Evolutionary conservation across 2,329 filamentous ascomycete species (phyloP), one percentile per base, ranked within the genome.

Genomic region (Ophiosphaerella herpotricha): DNA sequence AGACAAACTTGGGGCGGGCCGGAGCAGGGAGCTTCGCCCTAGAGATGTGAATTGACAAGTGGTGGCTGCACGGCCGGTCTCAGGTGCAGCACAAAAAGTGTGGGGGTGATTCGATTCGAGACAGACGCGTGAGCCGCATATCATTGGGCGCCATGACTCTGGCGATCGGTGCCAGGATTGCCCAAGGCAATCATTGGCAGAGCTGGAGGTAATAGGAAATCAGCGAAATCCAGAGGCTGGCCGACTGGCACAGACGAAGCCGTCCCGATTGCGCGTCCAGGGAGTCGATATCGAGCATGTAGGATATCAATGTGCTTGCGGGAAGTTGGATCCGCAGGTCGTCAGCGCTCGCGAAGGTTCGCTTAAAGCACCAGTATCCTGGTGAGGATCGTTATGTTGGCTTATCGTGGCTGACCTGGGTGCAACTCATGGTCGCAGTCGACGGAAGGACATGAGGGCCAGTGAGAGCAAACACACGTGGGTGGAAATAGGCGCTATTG

Each of bases 11-110:
- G 49, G 61, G 61, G 55, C 51, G 58, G 60, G 60, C 60, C 52
- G 58, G 62, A 55, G 58, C 54, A 58, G 54, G 58, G 66, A 60
- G 52, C 51, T 50, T 38, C 43, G 57, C 51, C 54, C 57, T 52
- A 62, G 48, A 51, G 41, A 60, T 61, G 52, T 65, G 66, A 66
- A 63, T 55, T 60, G 63, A 61, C 60, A 55, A 47, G 50, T 39
- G 50, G 61, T 64, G 60, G 64, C 64, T 62, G 58, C 54, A 57
- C 61, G 59, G 56, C 52, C 54, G 55, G 64, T 66, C 60, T 69
- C 62, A 66, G 58, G 64, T 63, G 58, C 57, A 29, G 26, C 26
- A 58, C 50, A 49, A 41, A 21, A 52, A 53, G 62, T 67, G 68
- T 70, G 66, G 66, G 68, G 68, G 64, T 60, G 54, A 49, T 47